Evolutionary conservation across 192 early-diverging fungal species (phyloP).

Genomic region (Coemansia sp.): DNA sequence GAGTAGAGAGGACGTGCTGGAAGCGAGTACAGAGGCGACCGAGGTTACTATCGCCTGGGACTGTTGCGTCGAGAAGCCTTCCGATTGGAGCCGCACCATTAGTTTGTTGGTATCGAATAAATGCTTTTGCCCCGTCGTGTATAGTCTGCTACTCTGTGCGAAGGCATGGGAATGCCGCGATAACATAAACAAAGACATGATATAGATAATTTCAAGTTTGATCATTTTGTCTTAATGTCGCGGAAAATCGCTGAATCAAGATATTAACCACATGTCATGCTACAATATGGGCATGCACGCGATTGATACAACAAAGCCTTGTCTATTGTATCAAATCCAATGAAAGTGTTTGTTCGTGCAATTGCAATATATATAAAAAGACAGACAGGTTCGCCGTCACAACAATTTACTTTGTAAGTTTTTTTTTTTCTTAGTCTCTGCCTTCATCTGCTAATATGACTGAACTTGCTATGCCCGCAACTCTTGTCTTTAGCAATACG

Average conservation of each 20-base stretch:
- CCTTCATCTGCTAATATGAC: not conserved
- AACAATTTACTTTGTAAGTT: not conserved
- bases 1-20: slow-evolving; percentile 43
- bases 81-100: slow-evolving; percentile 67
- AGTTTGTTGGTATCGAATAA: slow-evolving; percentile 86
- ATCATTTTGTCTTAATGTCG: not conserved
- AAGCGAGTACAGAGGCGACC: slow-evolving; percentile 67
- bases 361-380: not conserved
- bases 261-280: not conserved
- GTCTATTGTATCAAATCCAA: not conserved
- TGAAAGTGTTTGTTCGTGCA: not conserved
- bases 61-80: slow-evolving; percentile 71
- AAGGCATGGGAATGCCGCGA: not conserved
- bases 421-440: not conserved
- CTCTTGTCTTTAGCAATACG: slow-evolving; percentile 4
- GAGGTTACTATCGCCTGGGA: slow-evolving; percentile 77
- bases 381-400: not conserved
- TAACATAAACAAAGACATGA: not conserved
- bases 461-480: not conserved
- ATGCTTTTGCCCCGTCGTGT: slow-evolving; percentile 26
- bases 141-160: not conserved
- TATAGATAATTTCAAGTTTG: not conserved
- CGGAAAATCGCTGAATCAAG: not conserved
- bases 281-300: not conserved
- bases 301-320: not conserved